Conservation (phyloP, 2,329 filamentous ascomycete genomes). For the Colletotrichum sp. region DNA sequence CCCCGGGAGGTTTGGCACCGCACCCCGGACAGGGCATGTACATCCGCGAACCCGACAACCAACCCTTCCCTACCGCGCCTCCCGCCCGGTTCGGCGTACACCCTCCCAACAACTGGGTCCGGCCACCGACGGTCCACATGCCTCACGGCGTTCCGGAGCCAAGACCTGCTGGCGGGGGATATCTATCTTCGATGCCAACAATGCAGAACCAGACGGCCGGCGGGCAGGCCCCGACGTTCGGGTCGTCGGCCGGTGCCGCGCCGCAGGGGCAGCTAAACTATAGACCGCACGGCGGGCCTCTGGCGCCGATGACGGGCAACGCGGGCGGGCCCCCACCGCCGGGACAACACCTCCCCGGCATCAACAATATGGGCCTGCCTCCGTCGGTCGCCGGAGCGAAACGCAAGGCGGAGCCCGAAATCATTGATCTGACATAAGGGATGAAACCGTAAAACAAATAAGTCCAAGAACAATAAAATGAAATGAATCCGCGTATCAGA, state of each 20-base stretch:
- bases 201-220: not conserved
- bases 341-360: not conserved
- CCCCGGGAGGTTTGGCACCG: not conserved
- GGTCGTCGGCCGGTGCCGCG: not conserved
- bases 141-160: not conserved
- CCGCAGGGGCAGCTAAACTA: not conserved
- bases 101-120: not conserved
- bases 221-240: not conserved
- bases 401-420: slow-evolving; percentile 9
- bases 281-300: not conserved
- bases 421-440: slow-evolving; percentile 5
- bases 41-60: not conserved
- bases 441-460: not conserved
- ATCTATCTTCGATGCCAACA: not conserved
- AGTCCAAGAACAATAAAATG: not conserved
- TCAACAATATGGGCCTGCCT: not conserved
- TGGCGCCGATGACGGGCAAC: not conserved
- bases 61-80: not conserved
- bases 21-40: not conserved
- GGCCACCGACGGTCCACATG: not conserved
- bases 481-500: not conserved
- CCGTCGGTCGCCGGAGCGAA: not conserved
- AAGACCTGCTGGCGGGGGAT: not conserved
- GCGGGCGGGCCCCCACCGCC: not conserved
- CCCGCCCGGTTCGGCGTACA: not conserved